Percentiles rank a stretch among this genome's conserved stretches.
Conservation (phyloP, 2,329 filamentous ascomycete species). For the Lasiodiplodia theobromae region DNA sequence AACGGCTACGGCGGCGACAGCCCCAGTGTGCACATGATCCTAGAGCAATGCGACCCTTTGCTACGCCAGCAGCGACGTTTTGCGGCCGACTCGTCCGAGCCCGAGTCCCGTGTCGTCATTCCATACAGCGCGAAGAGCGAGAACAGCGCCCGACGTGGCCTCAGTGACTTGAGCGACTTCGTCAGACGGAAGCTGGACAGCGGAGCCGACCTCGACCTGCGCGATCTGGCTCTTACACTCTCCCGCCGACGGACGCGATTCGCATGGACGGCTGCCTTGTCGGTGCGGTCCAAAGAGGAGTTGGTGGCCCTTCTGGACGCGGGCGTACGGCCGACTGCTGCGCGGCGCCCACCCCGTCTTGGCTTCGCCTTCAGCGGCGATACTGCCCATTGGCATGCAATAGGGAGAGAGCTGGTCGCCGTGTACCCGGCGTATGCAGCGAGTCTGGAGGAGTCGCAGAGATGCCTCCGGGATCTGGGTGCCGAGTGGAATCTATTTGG, state of each 20-base stretch:
- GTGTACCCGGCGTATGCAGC: constrained; percentile 14
- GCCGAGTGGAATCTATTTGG: constrained; percentile 26
- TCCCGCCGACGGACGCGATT: neutral
- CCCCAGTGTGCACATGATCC: too few relatives aligned
- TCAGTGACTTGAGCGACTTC: too few relatives aligned
- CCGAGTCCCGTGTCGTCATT: too few relatives aligned
- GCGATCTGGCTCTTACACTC: constrained; percentile 7
- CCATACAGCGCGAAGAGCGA: too few relatives aligned
- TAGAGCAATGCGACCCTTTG: too few relatives aligned
- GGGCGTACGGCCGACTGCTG: neutral
- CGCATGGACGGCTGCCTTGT: neutral
- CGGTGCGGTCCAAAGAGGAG: neutral
- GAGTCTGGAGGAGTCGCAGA: neutral
- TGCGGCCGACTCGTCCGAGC: too few relatives aligned
- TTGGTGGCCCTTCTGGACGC: neutral
- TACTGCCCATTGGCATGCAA: constrained; percentile 38
- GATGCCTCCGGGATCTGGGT: constrained; percentile 31
- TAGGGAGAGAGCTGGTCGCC: constrained; percentile 30
- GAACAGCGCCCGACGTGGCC: too few relatives aligned
- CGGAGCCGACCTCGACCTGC: too few relatives aligned
- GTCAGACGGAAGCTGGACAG: too few relatives aligned
- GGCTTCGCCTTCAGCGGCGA: constrained; percentile 41
- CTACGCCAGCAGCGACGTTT: too few relatives aligned
- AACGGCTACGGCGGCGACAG: too few relatives aligned
- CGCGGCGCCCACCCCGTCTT: neutral